Base-by-base conservation (phyloP, 805 yeast species). In the Candida sanyiensis region DNA sequence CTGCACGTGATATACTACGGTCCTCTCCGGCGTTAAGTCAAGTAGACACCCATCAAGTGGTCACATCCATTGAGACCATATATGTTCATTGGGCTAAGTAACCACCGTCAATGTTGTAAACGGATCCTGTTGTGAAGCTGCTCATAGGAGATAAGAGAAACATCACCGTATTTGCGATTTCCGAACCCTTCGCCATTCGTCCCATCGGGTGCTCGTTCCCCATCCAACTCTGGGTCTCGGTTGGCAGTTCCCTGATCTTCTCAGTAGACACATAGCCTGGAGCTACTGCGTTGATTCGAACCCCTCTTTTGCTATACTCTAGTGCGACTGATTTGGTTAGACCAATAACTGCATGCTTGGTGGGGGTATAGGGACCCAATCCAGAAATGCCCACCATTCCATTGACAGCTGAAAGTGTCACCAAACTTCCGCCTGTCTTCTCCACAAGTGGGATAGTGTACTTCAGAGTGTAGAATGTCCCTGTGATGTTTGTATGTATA, bases 321-420 rank as follows among this genome's bases (percentile, higher is more conserved):
- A 29, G 13, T 5, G 33, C 33, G n/a, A 18, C 33, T 18, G 23
- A 18, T 15, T 19, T 29, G 6, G 33, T 29, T 16, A 29, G 23
- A 11, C 33, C 33, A n/a, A 29, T 29, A n/a, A 29, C n/a, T 11
- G 33, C 33, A 15, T 29, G 33, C 33, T 29, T 29, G 17, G 33
- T 29, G 15, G 33, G 23, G 10, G 33, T 29, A 23, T 29, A 29
- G 7, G 33, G 33, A 5, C 23, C 33, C 21, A 29, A 16, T 8
- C 33, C 33, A 4, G 21, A n/a, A 7, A 29, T 29, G n/a, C 33
- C 33, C 9, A 19, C 33, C 6, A 29, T 21, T n/a, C 33, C 33
- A 29, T 29, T 29, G 12, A 29, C 33, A 18, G 33, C 33, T 11
- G 33, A 29, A 7, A 29, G 13, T 11, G 33, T 29, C 21, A 29